Percentiles rank a stretch among this genome's conserved stretches.
Evolutionary conservation across 768 basidiomycete species (phyloP).

Genomic region (Wakefieldia striispora): DNA sequence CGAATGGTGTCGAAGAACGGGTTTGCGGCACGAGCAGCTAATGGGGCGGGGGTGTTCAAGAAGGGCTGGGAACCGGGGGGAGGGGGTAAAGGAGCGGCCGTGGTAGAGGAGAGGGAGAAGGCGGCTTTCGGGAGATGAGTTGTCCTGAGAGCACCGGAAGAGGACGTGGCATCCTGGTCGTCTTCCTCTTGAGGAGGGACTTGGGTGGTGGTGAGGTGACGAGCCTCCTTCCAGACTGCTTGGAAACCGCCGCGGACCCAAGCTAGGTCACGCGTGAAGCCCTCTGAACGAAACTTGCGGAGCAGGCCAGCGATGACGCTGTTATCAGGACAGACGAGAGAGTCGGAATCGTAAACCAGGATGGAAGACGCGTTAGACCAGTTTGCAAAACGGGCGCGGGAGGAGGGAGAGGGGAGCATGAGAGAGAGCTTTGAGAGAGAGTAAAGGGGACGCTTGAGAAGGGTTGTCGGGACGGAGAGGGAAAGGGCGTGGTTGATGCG

Average conservation of each 20-base stretch:
- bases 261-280: conserved; percentile 58
- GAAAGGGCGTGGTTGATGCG: conserved; percentile 73
- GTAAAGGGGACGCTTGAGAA: conserved; percentile 88
- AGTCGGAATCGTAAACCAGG: conserved; percentile 86
- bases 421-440: conserved; percentile 71
- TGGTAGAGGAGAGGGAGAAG: conserved; percentile 52
- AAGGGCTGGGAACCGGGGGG: neutral
- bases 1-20: conserved; percentile 96
- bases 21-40: conserved; percentile 45
- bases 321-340: conserved; percentile 53
- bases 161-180: conserved; percentile 37
- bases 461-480: conserved; percentile 89
- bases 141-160: conserved; percentile 43
- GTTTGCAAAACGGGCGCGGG: conserved; percentile 56
- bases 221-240: conserved; percentile 55
- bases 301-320: conserved; percentile 72
- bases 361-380: conserved; percentile 64
- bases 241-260: conserved; percentile 88
- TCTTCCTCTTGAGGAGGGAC: conserved; percentile 51
- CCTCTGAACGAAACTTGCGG: conserved; percentile 67
- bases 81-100: conserved; percentile 18
- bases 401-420: conserved; percentile 68
- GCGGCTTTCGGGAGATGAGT: conserved; percentile 62
- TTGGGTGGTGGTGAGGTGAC: conserved; percentile 50
- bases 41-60: conserved; percentile 20